Base-by-base conservation (phyloP, 257 asterid genomes). In the Ehretia macrophylla region DNA sequence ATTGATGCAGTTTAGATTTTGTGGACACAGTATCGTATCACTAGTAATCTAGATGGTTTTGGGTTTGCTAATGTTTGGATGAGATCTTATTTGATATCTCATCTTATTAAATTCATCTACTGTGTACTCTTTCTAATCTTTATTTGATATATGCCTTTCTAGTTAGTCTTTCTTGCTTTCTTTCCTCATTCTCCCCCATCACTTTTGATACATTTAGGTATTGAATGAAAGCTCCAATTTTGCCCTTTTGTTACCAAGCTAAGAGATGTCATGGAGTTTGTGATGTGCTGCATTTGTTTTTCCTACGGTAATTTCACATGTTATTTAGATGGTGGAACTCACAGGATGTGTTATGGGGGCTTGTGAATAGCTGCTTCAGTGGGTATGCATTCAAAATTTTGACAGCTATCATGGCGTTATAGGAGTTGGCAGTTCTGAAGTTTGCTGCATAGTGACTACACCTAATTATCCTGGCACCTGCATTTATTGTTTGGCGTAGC, bases 281-380 rank as follows among this genome's bases (percentile, higher is more conserved):
- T 27, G 52, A 20, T 13, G 37, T 23, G 9, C 17, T 58, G 48
- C 35, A 65, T 40, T 32, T 72, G 66, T 42, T 42, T 42, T 10
- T 42, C 47, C 69, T 61, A 58, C 54, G 57, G 10, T 40, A 19
- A 44, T n/a, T 59, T 59, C 32, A 32, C 55, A 59, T 56, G 27
- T 59, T 52, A 47, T 47, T 40, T 40, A 54, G 17, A 46, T 68
- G 59, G 20, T 40, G 59, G 35, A 1, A 27, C 35, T 27, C 35
- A 27, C 35, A 27, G 64, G 75, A 55, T 38, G 53, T 18, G 18
- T 2, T 14, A 14, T 23, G 56, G 58, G 55, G 62, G 57, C 58
- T 53, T 44, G 5, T 76, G 69, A 66, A 46, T 55, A 66, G 68
- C 44, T 52, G 27, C 61, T 39, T 68, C n/a, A 66, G 63, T 58